phyloP scores from a whole-genome alignment of 23 red algal genomes.

The Agarophyton chilense region DNA sequence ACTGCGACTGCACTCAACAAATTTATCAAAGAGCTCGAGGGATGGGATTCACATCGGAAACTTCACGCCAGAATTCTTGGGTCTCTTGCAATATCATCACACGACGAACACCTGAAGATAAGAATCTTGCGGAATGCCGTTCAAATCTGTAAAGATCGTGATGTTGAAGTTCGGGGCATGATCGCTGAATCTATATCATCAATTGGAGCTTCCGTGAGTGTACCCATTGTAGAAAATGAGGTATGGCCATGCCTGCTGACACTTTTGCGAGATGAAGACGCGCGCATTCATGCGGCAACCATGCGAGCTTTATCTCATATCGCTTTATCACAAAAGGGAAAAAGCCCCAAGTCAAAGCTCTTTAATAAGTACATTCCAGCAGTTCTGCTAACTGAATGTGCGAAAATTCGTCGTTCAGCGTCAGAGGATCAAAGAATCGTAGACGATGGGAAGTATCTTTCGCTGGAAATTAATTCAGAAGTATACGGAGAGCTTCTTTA shows the following conservation, averaged over 20 bases:
- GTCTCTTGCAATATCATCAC: slow-evolving; percentile 41
- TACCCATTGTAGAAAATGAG: slow-evolving; percentile 38
- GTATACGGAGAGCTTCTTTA: slow-evolving; percentile 70
- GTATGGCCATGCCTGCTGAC: slow-evolving; percentile 50
- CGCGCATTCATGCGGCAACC: slow-evolving; percentile 70
- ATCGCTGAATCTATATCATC: slow-evolving; percentile 72
- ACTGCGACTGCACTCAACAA: slow-evolving; percentile 21
- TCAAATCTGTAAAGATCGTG: slow-evolving; percentile 33
- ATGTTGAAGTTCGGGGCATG: slow-evolving; percentile 80
- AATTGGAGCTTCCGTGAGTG: slow-evolving; percentile 57
- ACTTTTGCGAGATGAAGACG: slow-evolving; percentile 31
- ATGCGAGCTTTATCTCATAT: slow-evolving; percentile 64
- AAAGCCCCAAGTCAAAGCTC: slow-evolving; percentile 31
- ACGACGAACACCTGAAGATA: slow-evolving; percentile 4
- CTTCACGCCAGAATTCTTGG: slow-evolving; percentile 65
- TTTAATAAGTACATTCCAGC: slow-evolving; percentile 49
- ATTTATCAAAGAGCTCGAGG: slow-evolving; percentile 22
- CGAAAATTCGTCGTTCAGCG: slow-evolving; percentile 34
- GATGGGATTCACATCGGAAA: slow-evolving; percentile 3
- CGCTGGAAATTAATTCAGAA: slow-evolving; percentile 78
- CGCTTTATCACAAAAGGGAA: slow-evolving; percentile 34
- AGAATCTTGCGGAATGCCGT: slow-evolving; percentile 48
- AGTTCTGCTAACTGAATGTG: slow-evolving; percentile 33
- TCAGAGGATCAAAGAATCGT: slow-evolving; percentile 63
- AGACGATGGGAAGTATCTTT: slow-evolving; percentile 70